phyloP scores from a whole-genome alignment of 805 yeast species.

The Starmera pachycereana region DNA sequence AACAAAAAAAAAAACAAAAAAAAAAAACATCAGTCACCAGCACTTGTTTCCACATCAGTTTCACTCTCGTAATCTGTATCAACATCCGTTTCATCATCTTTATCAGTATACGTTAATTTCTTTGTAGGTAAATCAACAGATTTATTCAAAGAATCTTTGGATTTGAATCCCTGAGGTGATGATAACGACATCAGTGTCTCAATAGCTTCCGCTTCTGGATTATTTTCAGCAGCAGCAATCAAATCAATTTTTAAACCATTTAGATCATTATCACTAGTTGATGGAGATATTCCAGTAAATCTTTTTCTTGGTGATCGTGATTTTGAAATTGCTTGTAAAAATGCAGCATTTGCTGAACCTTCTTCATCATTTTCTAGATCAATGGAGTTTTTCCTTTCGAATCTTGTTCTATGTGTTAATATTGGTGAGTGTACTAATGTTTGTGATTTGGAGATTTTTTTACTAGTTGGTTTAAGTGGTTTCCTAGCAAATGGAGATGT shows the following conservation, averaged over 20 bases:
- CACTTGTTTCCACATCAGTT: constrained; percentile 9
- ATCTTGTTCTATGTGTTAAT: constrained; percentile 5
- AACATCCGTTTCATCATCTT: constrained; percentile 6
- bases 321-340: constrained; percentile 27
- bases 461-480: constrained; percentile 4
- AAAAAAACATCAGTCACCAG: constrained; percentile 1
- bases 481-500: constrained; percentile 2
- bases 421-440: neutral
- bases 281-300: neutral
- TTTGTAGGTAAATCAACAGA: constrained; percentile 9
- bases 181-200: constrained; percentile 31
- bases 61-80: constrained; percentile 12
- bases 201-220: constrained; percentile 29
- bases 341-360: constrained; percentile 30
- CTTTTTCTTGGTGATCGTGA: constrained; percentile 19
- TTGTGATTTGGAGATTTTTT: constrained; percentile 7
- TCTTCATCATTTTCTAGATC: constrained; percentile 14
- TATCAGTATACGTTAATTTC: constrained; percentile 7
- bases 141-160: neutral
- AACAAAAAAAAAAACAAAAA: too few relatives aligned
- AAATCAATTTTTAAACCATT: constrained; percentile 1
- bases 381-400: constrained; percentile 9
- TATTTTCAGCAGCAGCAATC: constrained; percentile 4
- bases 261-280: neutral
- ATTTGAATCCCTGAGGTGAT: constrained; percentile 21